Evolutionary conservation across 495 filamentous ascomycete genomes (phyloP).

Genomic region (Talaromyces ruber): DNA sequence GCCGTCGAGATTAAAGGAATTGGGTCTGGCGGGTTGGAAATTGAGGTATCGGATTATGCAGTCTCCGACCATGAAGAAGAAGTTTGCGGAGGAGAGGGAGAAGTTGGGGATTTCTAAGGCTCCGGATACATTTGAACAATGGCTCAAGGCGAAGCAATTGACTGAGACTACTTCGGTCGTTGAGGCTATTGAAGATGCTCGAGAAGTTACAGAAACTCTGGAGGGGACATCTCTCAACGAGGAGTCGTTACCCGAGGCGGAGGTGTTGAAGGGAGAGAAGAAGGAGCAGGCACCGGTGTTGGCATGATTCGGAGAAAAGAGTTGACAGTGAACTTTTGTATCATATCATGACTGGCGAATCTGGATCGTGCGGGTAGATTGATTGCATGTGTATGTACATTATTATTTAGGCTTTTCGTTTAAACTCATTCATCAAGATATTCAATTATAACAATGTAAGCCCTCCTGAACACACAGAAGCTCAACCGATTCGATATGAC

Average conservation of each 20-base stretch:
- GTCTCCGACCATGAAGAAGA: constrained; percentile 49
- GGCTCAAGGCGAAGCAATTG: constrained; percentile 28
- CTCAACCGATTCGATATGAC: not conserved
- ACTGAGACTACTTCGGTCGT: constrained; percentile 17
- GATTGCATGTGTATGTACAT: constrained; percentile 1
- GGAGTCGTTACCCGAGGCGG: not conserved
- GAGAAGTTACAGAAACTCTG: not conserved
- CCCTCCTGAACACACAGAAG: not conserved
- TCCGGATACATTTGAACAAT: constrained; percentile 29
- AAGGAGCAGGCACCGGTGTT: not conserved
- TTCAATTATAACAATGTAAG: not conserved
- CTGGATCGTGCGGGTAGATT: not conserved
- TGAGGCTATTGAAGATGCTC: not conserved
- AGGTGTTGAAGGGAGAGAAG: not conserved
- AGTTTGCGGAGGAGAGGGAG: constrained; percentile 49
- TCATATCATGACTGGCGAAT: constrained; percentile 1
- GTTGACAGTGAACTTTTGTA: constrained; percentile 1
- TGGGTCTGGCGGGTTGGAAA: constrained; percentile 82
- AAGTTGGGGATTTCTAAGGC: constrained; percentile 37
- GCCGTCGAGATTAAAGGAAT: constrained; percentile 63
- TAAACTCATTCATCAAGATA: not conserved
- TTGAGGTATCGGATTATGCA: constrained; percentile 82
- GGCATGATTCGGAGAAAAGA: not conserved
- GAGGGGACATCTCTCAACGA: not conserved
- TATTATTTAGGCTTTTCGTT: not conserved